These are phyloP conservation scores for Aspergillus udagawae DNA, from an alignment of 2,329 filamentous ascomycete genomes.

Conservation along the genomic window DNA sequence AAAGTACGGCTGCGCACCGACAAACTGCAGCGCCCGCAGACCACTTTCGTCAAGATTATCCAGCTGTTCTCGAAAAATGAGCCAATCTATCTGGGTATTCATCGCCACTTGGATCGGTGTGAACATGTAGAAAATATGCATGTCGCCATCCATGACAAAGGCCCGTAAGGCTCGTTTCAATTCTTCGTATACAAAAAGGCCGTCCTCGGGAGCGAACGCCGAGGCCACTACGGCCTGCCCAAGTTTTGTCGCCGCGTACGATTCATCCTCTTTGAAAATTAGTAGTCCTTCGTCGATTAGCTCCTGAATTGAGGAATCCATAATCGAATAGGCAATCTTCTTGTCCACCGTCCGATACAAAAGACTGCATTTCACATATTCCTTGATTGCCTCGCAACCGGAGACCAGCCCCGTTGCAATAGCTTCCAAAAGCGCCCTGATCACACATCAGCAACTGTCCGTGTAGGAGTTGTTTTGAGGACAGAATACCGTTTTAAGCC, in stretches of 20 bases:
- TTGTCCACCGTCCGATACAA: slow-evolving; percentile 56
- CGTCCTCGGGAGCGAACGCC: slow-evolving; percentile 69
- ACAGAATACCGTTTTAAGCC: slow-evolving; percentile 59
- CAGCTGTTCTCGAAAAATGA: slow-evolving; percentile 66
- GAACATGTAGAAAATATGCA: slow-evolving; percentile 75
- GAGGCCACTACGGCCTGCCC: slow-evolving; percentile 70
- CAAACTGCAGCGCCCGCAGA: slow-evolving; percentile 61
- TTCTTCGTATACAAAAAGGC: slow-evolving; percentile 68
- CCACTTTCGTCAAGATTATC: slow-evolving; percentile 68
- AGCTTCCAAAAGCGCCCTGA: slow-evolving; percentile 66
- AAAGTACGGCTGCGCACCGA: slow-evolving; percentile 64
- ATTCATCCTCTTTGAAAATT: slow-evolving; percentile 45
- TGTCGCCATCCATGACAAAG: slow-evolving; percentile 76
- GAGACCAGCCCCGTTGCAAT: slow-evolving; percentile 66
- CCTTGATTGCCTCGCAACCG: slow-evolving; percentile 59
- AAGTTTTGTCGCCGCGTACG: slow-evolving; percentile 60
- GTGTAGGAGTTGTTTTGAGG: not conserved
- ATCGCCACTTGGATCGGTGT: slow-evolving; percentile 60
- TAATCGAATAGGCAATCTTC: slow-evolving; percentile 49
- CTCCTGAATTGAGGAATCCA: slow-evolving; percentile 58
- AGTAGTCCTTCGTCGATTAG: slow-evolving; percentile 56
- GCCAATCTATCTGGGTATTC: slow-evolving; percentile 62
- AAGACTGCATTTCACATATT: slow-evolving; percentile 66
- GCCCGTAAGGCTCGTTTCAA: slow-evolving; percentile 62
- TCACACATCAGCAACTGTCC: slow-evolving; percentile 4